Evolutionary conservation across 805 yeast genomes (phyloP).

Genomic region (Candida pini): DNA sequence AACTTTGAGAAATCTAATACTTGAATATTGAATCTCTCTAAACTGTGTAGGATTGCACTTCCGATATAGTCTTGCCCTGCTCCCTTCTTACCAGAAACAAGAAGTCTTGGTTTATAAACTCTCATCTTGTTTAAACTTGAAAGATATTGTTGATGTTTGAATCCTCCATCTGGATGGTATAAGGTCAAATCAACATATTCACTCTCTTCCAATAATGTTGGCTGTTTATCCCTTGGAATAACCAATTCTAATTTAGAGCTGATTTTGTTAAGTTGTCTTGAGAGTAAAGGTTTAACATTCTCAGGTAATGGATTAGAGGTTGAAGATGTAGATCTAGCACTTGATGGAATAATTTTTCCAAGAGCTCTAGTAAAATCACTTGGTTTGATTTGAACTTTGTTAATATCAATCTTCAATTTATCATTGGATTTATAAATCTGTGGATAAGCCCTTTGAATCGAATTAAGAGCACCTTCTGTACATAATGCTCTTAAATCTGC

Average conservation of each 20-base stretch:
- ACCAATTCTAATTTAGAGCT: constrained; percentile 45
- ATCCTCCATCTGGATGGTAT: constrained; percentile 51
- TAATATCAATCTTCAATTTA: constrained; percentile 69
- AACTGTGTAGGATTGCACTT: constrained; percentile 69
- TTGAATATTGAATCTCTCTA: constrained; percentile 90
- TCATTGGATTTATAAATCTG: constrained; percentile 78
- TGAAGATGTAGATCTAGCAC: constrained; percentile 72
- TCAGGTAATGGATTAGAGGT: constrained; percentile 77
- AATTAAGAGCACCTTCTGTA: constrained; percentile 89
- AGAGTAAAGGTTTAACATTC: constrained; percentile 58
- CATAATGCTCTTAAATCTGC: constrained; percentile 93
- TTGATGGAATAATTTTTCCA: constrained; percentile 85
- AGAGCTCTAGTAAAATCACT: constrained; percentile 83
- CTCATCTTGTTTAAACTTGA: constrained; percentile 40
- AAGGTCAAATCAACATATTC: constrained; percentile 50
- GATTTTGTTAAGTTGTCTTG: constrained; percentile 42
- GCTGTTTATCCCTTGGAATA: constrained; percentile 54
- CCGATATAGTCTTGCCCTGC: constrained; percentile 84
- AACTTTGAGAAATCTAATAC: constrained; percentile 74
- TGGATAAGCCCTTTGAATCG: constrained; percentile 89
- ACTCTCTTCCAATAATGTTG: constrained; percentile 64
- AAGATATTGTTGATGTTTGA: constrained; percentile 60
- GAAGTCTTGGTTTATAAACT: constrained; percentile 73
- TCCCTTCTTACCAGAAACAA: constrained; percentile 69
- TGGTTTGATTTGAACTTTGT: constrained; percentile 64